Conservation (phyloP, 192 early-diverging fungal species). For the Coemansia sp. region DNA sequence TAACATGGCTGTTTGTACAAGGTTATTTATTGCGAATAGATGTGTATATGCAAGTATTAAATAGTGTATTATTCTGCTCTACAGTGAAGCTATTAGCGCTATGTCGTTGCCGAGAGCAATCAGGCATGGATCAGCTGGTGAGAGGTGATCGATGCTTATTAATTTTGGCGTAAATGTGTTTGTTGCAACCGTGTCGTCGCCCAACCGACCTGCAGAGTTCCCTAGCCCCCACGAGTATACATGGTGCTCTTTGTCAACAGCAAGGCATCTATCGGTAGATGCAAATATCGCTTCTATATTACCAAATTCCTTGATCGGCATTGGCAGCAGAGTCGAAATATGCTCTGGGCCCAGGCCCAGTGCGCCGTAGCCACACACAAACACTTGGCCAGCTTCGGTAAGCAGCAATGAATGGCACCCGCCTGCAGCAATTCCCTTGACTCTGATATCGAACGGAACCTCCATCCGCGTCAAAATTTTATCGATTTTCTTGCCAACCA, state of each 20-base stretch:
- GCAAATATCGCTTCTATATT: constrained; percentile 54
- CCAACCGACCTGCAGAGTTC: constrained; percentile 36
- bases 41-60: not conserved
- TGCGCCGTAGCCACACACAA: constrained; percentile 66
- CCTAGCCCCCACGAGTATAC: constrained; percentile 48
- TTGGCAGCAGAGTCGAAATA: constrained; percentile 52
- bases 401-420: constrained; percentile 63
- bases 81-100: constrained; percentile 18
- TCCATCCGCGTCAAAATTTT: constrained; percentile 60
- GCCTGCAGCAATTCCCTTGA: constrained; percentile 62
- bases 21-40: not conserved
- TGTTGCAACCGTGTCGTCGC: constrained; percentile 6
- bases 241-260: constrained; percentile 13
- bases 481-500: constrained; percentile 47
- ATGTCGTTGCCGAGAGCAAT: constrained; percentile 49
- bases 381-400: constrained; percentile 56
- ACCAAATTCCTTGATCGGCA: constrained; percentile 33
- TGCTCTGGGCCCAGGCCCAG: constrained; percentile 55
- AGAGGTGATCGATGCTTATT: constrained; percentile 1
- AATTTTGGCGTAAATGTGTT: constrained; percentile 21
- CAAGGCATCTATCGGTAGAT: constrained; percentile 55
- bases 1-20: constrained; percentile 1
- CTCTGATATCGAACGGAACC: constrained; percentile 38
- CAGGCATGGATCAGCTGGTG: constrained; percentile 11
- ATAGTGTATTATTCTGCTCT: constrained; percentile 10